Evolutionary conservation across 2,329 filamentous ascomycete genomes (phyloP), one percentile per base, ranked within the genome.

Genomic region (Exophiala sp.): DNA sequence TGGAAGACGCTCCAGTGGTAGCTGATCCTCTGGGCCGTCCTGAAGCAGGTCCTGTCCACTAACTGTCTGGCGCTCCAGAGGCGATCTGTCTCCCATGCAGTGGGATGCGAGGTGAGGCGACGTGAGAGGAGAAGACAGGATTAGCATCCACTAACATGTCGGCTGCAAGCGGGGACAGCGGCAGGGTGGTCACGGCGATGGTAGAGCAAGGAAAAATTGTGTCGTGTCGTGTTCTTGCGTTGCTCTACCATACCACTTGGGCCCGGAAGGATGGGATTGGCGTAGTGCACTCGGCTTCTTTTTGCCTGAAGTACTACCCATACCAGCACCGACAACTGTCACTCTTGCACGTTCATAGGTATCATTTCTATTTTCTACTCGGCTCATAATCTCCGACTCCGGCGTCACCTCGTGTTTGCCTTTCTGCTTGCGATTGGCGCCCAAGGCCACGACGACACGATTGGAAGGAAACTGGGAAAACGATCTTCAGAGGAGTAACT

Each of bases 81-180:
- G 34, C 5, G 24, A 37, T 37, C 40, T 22, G 23, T 29, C 16
- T 24, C 38, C n/a, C n/a, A n/a, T n/a, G n/a, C n/a, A n/a, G 14
- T 18, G 19, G 32, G 32, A 46, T 40, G 23, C 13, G 23, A 39
- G 38, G 38, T 14, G 22, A 21, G 32, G 18, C 16, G 32, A 40
- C 9, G 37, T 39, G 45, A 27, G 34, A 29, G 47, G 39, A 35
- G 45, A 43, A 19, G 52, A 48, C 52, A 51, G 48, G 52, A 51
- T 50, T 55, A 55, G 52, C 47, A 50, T 18, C 34, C 34, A 37
- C 14, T 37, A 18, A 19, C 34, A 37, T 37, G 34, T 23, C 4
- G 38, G 9, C 38, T 11, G 47, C 34, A 51, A 48, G 48, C 47
- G 47, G 52, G 40, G 51, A 45, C 52, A n/a, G 21, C 35, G 41